Evolutionary conservation across 2,329 filamentous ascomycete genomes (phyloP).

Genomic region (Ascochyta fabae): DNA sequence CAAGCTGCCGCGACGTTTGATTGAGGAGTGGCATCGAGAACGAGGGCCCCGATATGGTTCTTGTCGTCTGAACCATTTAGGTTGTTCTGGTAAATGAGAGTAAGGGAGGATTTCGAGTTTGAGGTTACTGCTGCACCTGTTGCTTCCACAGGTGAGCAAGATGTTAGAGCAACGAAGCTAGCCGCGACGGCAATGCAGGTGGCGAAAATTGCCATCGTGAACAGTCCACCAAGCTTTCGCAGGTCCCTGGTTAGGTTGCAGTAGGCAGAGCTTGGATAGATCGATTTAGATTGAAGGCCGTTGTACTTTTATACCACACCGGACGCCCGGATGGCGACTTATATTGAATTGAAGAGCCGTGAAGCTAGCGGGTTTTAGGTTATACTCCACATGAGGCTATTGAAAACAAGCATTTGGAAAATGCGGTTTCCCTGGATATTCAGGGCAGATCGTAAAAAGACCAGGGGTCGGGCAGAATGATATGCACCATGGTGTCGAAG

Average conservation of each 20-base stretch:
- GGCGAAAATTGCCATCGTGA: conserved; percentile 30
- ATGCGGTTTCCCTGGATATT: conserved; percentile 29
- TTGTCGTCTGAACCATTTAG: conserved; percentile 60
- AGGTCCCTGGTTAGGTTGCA: too few species aligned
- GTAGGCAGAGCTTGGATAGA: too few species aligned
- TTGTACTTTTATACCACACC: conserved; percentile 27
- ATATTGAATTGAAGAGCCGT: conserved; percentile 20
- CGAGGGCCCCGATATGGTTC: conserved; percentile 60
- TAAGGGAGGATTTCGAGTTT: conserved; percentile 53
- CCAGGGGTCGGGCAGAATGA: conserved; percentile 33
- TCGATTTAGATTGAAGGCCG: background rate
- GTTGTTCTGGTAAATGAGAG: conserved; percentile 62
- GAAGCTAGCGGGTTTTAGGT: conserved; percentile 24
- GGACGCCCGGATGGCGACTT: conserved; percentile 35
- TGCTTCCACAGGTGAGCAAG: conserved; percentile 27
- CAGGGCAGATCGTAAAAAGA: conserved; percentile 35
- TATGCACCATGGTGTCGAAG: conserved; percentile 5
- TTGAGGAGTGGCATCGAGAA: conserved; percentile 54
- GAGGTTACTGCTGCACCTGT: conserved; percentile 22
- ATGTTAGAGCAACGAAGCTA: conserved; percentile 25
- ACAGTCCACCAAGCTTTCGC: background rate
- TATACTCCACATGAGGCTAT: conserved; percentile 28
- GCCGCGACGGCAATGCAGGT: conserved; percentile 30
- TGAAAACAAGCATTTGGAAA: conserved; percentile 35
- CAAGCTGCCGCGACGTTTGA: conserved; percentile 54